Evolutionary conservation across 1,284 basidiomycete species (phyloP), one percentile per base, ranked within the genome.

Genomic region (Apiotrichum porosum): DNA sequence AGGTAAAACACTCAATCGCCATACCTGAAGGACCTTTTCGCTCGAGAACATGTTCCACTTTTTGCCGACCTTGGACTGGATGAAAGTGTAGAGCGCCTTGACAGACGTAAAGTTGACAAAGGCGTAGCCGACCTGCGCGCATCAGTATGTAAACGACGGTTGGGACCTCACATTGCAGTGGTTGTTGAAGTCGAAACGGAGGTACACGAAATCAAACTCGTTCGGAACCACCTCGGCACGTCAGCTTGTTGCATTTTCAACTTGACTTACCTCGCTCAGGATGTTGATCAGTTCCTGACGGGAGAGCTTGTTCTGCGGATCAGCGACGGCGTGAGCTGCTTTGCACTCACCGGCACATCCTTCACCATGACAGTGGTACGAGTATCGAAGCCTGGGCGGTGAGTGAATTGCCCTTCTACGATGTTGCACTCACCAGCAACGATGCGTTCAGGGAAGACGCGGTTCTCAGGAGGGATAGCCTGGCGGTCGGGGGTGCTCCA

Each of bases 321-420:
- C n/a, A n/a, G n/a, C n/a, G n/a, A n/a, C n/a, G n/a, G n/a, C n/a
- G n/a, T n/a, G n/a, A n/a, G n/a, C n/a, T n/a, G n/a, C n/a, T n/a
- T n/a, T n/a, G 1, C 1, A 58, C 68, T 51, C 22, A 72, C 71
- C 1, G 71, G 71, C 8, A 73, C 69, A 44, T 74, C 71, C 50
- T 74, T 74, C 51, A 74, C 56, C 72, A 74, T 74, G 18, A 74
- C 66, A 0, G 71, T 69, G 0, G 72, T 74, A 18, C 71, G 62
- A 4, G 24, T 37, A 41, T 73, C 71, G 10, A 60, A 51, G 0
- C 70, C 70, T 68, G 44, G 13, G 10, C 10, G 3, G 18, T 58
- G 26, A 60, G 42, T 23, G n/a, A n/a, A n/a, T n/a, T n/a, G n/a
- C n/a, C n/a, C n/a, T n/a, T n/a, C n/a, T n/a, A 35, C 17, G 54